Conservation (phyloP, 805 yeast species). For the Barnettozyma siamensis region DNA sequence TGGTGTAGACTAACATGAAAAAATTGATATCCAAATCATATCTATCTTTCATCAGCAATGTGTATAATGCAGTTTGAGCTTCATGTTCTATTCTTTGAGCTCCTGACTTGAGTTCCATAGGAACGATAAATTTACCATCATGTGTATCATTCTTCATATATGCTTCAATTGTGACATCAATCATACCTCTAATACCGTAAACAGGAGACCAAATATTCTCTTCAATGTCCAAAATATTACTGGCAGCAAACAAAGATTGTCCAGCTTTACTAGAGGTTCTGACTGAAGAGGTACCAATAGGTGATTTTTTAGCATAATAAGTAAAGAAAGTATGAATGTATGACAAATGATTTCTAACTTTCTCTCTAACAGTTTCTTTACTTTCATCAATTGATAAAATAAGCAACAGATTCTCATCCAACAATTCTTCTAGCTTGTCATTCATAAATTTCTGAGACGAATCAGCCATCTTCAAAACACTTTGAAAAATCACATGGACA, state of each 20-base stretch:
- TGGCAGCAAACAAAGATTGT: constrained; percentile 43
- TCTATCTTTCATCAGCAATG: constrained; percentile 71
- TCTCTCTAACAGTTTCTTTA: constrained; percentile 35
- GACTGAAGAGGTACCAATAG: constrained; percentile 19
- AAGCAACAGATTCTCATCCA: constrained; percentile 40
- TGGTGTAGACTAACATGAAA: constrained; percentile 71
- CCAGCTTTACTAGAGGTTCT: constrained; percentile 27
- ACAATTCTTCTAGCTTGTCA: constrained; percentile 32
- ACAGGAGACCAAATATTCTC: constrained; percentile 90
- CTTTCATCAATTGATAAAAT: constrained; percentile 54
- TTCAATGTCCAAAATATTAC: constrained; percentile 74
- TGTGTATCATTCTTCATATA: constrained; percentile 30
- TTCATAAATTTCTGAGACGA: constrained; percentile 25
- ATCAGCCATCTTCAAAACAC: constrained; percentile 34
- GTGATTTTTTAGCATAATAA: constrained; percentile 34
- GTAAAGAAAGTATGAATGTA: constrained; percentile 50
- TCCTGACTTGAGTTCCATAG: constrained; percentile 91
- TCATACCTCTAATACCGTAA: constrained; percentile 82
- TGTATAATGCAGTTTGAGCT: constrained; percentile 82
- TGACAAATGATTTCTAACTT: constrained; percentile 42
- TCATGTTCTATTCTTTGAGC: constrained; percentile 60
- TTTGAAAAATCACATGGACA: constrained; percentile 67
- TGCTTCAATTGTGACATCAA: constrained; percentile 82
- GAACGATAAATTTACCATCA: constrained; percentile 50
- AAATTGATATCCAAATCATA: constrained; percentile 63